Evolutionary conservation across 495 filamentous ascomycete genomes (phyloP).

Genomic region (Darksidea phi): DNA sequence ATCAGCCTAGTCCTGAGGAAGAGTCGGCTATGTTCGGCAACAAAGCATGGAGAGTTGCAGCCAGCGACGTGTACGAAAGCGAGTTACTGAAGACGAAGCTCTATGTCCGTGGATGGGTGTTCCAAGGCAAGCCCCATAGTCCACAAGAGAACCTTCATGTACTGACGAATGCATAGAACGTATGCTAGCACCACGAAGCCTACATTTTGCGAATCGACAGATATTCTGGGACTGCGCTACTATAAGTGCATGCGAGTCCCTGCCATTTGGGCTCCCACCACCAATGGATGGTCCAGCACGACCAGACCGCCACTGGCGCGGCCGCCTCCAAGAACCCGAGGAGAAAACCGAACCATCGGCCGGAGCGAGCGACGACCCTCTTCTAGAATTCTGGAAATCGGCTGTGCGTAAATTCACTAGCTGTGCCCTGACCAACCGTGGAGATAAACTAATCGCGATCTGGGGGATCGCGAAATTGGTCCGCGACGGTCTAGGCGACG

Average conservation of each 20-base stretch:
- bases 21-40: slow-evolving; percentile 6
- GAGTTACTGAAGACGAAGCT: slow-evolving; percentile 18
- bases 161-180: slow-evolving; percentile 8
- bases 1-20: neutral
- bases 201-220: slow-evolving; percentile 28
- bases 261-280: slow-evolving; percentile 18
- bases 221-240: slow-evolving; percentile 32
- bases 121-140: slow-evolving; percentile 16
- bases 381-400: slow-evolving; percentile 25
- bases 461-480: slow-evolving; percentile 33
- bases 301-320: slow-evolving; percentile 29
- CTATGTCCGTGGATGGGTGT: slow-evolving; percentile 30
- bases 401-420: slow-evolving; percentile 21
- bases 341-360: neutral
- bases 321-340: slow-evolving; percentile 14
- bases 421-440: slow-evolving; percentile 23
- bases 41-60: slow-evolving; percentile 5
- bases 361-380: slow-evolving; percentile 20
- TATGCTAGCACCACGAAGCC: slow-evolving; percentile 28
- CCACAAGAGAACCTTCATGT: neutral
- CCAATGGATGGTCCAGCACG: slow-evolving; percentile 12
- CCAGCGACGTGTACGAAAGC: slow-evolving; percentile 13
- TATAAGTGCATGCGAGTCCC: slow-evolving; percentile 25
- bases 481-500: slow-evolving; percentile 11
- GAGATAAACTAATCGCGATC: slow-evolving; percentile 25